Conservation (phyloP, 306 rosid genomes). For the Quercus mongolica region DNA sequence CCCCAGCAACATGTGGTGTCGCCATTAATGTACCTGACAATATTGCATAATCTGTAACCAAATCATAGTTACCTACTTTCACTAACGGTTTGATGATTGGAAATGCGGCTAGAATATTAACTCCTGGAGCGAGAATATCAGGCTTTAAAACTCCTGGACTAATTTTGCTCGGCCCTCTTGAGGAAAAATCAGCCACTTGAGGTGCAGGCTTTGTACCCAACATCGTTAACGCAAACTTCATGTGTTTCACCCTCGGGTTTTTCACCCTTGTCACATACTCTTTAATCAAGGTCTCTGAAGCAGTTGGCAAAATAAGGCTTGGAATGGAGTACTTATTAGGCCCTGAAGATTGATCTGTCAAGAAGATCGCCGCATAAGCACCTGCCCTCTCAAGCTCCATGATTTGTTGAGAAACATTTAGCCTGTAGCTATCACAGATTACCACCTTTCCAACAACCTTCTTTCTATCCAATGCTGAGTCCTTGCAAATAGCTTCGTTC, state of each 20-base stretch:
- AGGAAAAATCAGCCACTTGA: constrained; percentile 3
- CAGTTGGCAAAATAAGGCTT: background rate
- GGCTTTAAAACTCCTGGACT: constrained; percentile 10
- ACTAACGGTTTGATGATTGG: background rate
- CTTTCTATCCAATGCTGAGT: background rate
- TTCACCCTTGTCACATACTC: background rate
- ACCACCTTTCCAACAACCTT: constrained; percentile 11
- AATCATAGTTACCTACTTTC: background rate
- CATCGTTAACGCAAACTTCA: background rate
- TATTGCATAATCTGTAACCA: background rate
- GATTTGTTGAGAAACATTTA: background rate
- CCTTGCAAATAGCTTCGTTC: background rate
- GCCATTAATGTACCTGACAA: background rate
- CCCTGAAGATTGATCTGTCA: background rate
- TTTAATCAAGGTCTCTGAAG: background rate
- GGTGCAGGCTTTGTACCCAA: constrained; percentile 11
- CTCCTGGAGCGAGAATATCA: background rate
- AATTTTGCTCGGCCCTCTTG: background rate
- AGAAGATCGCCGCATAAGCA: constrained; percentile 7
- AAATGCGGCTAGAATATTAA: background rate
- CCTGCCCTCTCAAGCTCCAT: background rate
- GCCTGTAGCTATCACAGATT: background rate
- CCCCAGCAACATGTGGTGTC: no score
- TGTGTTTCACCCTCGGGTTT: background rate
- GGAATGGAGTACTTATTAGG: background rate